Conservation (phyloP, 495 filamentous ascomycete genomes). For the Aspergillus coremiiformis region DNA sequence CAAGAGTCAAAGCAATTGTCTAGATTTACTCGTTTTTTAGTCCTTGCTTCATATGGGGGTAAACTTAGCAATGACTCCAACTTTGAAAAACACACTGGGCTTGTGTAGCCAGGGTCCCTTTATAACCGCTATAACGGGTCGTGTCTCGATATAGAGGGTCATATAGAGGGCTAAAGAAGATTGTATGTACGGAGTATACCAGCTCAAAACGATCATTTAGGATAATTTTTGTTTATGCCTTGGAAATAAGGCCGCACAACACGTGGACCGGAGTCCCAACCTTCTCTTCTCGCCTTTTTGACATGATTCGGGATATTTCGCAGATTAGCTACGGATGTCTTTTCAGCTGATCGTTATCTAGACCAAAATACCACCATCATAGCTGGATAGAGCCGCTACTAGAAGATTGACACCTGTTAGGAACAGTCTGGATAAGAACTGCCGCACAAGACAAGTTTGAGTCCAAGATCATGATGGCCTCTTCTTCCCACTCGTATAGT, state of each 20-base stretch:
- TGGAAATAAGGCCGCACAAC: constrained; percentile 2
- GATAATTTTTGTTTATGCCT: too few relatives aligned
- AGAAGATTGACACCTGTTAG: background rate
- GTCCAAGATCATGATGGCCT: constrained; percentile 14
- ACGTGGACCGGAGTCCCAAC: background rate
- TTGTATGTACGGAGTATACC: too few relatives aligned
- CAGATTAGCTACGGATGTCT: too few relatives aligned
- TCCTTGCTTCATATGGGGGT: background rate
- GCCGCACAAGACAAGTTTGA: background rate
- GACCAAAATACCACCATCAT: background rate
- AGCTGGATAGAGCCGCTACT: background rate
- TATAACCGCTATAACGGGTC: background rate
- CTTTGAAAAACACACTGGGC: background rate
- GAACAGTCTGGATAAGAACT: background rate
- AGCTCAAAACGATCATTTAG: too few relatives aligned
- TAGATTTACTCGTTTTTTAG: background rate
- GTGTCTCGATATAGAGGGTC: background rate
- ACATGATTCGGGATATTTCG: too few relatives aligned
- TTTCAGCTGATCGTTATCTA: too few relatives aligned
- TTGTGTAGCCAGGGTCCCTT: background rate
- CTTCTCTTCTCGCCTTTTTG: too few relatives aligned
- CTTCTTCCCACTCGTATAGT: constrained; percentile 16
- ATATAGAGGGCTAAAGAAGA: too few relatives aligned
- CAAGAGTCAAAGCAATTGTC: background rate
- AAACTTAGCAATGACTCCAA: background rate